Percentiles rank a stretch among this genome's conserved stretches.
Conservation (phyloP, 2,329 filamentous ascomycete species). For the Pseudopyrenochaeta lycopersici region DNA sequence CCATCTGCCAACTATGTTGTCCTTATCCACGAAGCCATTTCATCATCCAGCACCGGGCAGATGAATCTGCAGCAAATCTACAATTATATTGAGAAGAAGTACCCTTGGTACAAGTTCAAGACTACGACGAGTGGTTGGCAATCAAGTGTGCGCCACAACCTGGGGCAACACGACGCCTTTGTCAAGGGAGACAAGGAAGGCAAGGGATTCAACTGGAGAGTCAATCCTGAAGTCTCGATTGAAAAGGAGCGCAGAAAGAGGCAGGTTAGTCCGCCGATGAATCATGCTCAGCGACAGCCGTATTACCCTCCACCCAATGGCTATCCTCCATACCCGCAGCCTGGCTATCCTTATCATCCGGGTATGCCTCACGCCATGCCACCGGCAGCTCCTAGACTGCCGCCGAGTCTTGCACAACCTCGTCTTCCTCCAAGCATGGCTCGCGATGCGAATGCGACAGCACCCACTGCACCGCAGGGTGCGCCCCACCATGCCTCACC, state of each 20-base stretch:
- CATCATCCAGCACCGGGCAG: conserved; percentile 62
- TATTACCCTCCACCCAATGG: conserved; percentile 45
- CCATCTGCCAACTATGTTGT: conserved; percentile 70
- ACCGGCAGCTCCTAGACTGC: conserved; percentile 37
- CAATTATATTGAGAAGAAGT: conserved; percentile 69
- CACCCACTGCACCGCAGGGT: conserved; percentile 34
- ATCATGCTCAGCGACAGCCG: conserved; percentile 38
- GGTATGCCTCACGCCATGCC: conserved; percentile 43
- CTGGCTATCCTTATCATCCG: conserved; percentile 39
- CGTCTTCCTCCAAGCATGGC: conserved; percentile 50
- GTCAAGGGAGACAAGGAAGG: conserved; percentile 68
- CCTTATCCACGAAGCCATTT: conserved; percentile 70
- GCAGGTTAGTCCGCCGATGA: conserved; percentile 57
- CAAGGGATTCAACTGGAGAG: conserved; percentile 71
- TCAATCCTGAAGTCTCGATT: conserved; percentile 67
- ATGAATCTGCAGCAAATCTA: conserved; percentile 74
- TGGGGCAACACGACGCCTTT: conserved; percentile 67
- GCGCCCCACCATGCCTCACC: conserved; percentile 39
- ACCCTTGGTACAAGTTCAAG: conserved; percentile 70
- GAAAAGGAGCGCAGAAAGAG: conserved; percentile 65
- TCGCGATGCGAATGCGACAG: conserved; percentile 35
- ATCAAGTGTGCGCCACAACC: conserved; percentile 72
- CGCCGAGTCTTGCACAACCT: conserved; percentile 38
- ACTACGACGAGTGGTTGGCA: conserved; percentile 71
- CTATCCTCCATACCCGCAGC: conserved; percentile 38